phyloP scores from a whole-genome alignment of 176 grass and related monocot species.

The Bromus sterilis region DNA sequence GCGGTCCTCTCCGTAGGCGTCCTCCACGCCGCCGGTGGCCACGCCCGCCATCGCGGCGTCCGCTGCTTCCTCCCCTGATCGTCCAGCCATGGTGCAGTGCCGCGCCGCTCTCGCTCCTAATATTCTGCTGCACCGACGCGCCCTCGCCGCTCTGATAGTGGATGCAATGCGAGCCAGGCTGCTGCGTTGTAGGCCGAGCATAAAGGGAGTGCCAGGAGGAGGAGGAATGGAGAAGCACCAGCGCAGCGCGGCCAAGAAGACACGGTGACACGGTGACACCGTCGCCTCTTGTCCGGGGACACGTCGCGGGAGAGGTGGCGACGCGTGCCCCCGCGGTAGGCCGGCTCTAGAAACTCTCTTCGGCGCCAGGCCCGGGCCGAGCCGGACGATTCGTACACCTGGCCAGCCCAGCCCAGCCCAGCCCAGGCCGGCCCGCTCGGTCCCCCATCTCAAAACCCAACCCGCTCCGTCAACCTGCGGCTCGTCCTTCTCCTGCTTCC shows the following conservation, averaged over 20 bases:
- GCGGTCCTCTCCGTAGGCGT: constrained; percentile 47
- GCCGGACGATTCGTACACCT: not conserved
- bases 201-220: constrained; percentile 11
- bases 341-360: constrained; percentile 19
- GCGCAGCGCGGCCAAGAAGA: not conserved
- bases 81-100: constrained; percentile 23
- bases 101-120: constrained; percentile 3
- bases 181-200: not conserved
- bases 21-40: constrained; percentile 40
- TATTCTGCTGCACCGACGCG: not conserved
- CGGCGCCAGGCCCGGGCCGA: not conserved
- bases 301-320: constrained; percentile 30
- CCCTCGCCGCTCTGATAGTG: not conserved
- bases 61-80: constrained; percentile 5
- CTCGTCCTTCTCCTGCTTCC: not conserved
- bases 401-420: not conserved
- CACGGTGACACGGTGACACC: constrained; percentile 19
- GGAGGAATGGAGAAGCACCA: not conserved
- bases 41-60: not conserved
- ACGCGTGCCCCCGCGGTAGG: constrained; percentile 20
- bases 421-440: not conserved
- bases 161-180: not conserved
- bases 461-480: constrained; percentile 4
- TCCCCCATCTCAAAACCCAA: not conserved
- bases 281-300: constrained; percentile 13